Evolutionary conservation across 768 basidiomycete species (phyloP).

Genomic region (Chalciporus pseudorubinellus): DNA sequence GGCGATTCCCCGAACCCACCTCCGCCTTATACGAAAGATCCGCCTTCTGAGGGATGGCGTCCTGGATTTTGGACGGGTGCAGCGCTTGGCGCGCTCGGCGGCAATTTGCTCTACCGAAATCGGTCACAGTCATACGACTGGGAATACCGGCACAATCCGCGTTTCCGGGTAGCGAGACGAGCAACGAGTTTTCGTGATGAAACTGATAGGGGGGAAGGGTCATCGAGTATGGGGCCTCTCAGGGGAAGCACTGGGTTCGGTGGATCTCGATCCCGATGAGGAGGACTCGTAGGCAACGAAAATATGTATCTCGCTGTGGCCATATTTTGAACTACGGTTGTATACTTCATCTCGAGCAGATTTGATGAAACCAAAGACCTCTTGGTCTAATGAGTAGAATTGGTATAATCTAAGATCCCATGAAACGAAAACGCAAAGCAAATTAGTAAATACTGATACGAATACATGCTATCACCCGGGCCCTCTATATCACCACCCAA

Average conservation of each 20-base stretch:
- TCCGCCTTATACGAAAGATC: slow-evolving; percentile 55
- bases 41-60: slow-evolving; percentile 41
- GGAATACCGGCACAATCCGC: slow-evolving; percentile 44
- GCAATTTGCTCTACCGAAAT: slow-evolving; percentile 49
- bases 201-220: slow-evolving; percentile 64
- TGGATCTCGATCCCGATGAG: slow-evolving; percentile 67
- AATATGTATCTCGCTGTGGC: neutral
- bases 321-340: neutral
- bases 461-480: neutral
- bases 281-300: slow-evolving; percentile 6
- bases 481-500: slow-evolving; percentile 1
- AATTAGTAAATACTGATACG: slow-evolving; percentile 19
- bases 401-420: neutral
- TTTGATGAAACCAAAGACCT: neutral
- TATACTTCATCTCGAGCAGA: neutral
- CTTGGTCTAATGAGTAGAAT: neutral
- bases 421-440: neutral
- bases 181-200: slow-evolving; percentile 20
- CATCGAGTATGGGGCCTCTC: slow-evolving; percentile 68
- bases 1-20: slow-evolving; percentile 47
- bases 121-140: slow-evolving; percentile 50
- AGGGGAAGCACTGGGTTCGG: slow-evolving; percentile 79
- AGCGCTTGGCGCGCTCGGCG: slow-evolving; percentile 66
- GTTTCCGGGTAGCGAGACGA: slow-evolving; percentile 29
- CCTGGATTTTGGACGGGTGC: slow-evolving; percentile 90